These are phyloP conservation scores for Phaseolus coccineus DNA, from an alignment of 331 rosid species.

Conservation along the genomic window DNA sequence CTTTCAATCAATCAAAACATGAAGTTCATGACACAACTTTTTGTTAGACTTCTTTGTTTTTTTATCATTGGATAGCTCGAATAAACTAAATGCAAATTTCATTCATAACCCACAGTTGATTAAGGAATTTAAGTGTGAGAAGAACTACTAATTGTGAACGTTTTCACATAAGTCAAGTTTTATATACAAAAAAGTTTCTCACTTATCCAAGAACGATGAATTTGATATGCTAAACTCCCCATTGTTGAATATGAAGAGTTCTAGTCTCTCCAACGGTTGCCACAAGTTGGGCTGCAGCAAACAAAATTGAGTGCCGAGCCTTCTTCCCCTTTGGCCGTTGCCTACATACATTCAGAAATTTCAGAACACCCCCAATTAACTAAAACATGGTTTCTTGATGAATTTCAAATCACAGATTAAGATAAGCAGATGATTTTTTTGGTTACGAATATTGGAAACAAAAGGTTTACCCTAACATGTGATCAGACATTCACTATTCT, in stretches of 20 bases:
- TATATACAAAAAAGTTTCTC: neutral
- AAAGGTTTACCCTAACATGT: too few relatives aligned
- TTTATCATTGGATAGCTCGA: neutral
- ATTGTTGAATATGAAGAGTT: neutral
- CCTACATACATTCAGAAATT: conserved; percentile 56
- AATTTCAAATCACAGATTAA: too few relatives aligned
- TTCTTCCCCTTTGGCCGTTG: conserved; percentile 78
- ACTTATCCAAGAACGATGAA: neutral
- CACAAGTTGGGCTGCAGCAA: conserved; percentile 90
- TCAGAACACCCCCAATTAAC: conserved; percentile 12
- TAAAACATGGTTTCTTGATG: neutral
- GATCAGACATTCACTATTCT: too few relatives aligned
- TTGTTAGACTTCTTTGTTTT: neutral
- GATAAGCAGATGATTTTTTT: too few relatives aligned
- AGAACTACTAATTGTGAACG: neutral
- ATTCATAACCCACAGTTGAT: neutral
- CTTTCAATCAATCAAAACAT: neutral
- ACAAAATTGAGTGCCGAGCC: conserved; percentile 81
- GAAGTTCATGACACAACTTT: neutral
- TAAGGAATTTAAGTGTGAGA: neutral
- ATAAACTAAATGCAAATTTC: neutral
- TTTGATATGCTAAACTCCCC: neutral
- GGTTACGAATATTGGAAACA: too few relatives aligned
- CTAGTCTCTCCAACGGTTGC: conserved; percentile 78
- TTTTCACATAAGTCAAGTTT: conserved; percentile 2